Evolutionary conservation across 805 yeast species (phyloP), one percentile per base, ranked within the genome.

Genomic region (Saturnispora sanitii): DNA sequence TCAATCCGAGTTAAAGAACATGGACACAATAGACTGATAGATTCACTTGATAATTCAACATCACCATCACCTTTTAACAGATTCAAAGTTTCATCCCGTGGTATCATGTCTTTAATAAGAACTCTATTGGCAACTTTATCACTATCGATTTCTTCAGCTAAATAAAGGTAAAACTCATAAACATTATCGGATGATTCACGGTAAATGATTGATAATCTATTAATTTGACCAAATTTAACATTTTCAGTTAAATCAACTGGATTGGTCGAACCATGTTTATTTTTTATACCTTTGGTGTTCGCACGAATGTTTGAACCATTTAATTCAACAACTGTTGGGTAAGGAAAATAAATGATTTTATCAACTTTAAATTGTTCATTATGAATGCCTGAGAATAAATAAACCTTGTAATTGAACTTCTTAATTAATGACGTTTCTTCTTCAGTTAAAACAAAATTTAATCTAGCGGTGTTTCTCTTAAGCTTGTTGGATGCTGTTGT

Each of bases 201-300:
- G 53, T 79, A 83, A 2, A 70, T 66, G 21, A 79, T 54, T 42
- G 71, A 73, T 27, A 81, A 53, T 7, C 55, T 52, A 52, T 77
- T 80, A 16, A 31, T 38, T 1, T 31, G 48, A 18, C 35, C 25
- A 18, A 47, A 33, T 19, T 55, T 45, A n/a, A 73, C 36, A 32
- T 64, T 62, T 2, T 66, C 66, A 0, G 95, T 82, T 32, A 90
- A 49, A 56, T 88, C 82, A 0, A 85, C 87, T 0, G 96, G 96
- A 45, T 75, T 71, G 1, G 87, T 80, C 0, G 95, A 79, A 0
- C 95, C 95, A 0, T 73, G 71, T 44, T 70, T 73, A 35, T 80
- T 81, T 53, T 85, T 85, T 23, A 87, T 62, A 1, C 96, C 96
- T 41, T 78, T 73, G 2, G 78, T 72, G 44, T 75, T 75, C 28